These are phyloP conservation scores for Botryosphaeria dothidea DNA, from an alignment of 2,329 filamentous ascomycete genomes.

Conservation along the genomic window DNA sequence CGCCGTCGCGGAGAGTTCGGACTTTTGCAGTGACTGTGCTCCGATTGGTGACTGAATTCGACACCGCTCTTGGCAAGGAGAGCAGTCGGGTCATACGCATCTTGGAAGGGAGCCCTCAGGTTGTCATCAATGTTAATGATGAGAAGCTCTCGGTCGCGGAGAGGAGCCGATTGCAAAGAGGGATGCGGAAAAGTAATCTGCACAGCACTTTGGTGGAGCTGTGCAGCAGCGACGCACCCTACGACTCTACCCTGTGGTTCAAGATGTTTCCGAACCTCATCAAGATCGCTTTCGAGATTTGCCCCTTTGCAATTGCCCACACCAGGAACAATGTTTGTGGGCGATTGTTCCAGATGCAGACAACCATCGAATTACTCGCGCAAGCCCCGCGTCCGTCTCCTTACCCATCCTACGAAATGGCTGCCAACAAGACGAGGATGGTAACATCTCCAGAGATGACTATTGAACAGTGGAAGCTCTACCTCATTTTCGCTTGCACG, in stretches of 20 bases:
- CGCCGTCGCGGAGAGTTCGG: constrained; percentile 86
- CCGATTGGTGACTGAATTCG: constrained; percentile 89
- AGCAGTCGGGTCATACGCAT: constrained; percentile 85
- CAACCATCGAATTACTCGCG: constrained; percentile 74
- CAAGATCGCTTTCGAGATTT: constrained; percentile 84
- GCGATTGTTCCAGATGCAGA: constrained; percentile 89
- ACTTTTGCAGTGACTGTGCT: constrained; percentile 90
- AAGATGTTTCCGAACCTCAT: constrained; percentile 97
- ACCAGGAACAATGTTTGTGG: constrained; percentile 92
- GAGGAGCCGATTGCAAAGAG: constrained; percentile 85
- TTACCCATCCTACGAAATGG: constrained; percentile 62
- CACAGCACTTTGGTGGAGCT: constrained; percentile 88
- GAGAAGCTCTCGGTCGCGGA: constrained; percentile 91
- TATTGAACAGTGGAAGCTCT: constrained; percentile 97
- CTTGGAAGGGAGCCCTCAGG: constrained; percentile 82
- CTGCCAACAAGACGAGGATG: constrained; percentile 58
- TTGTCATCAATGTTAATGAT: constrained; percentile 89
- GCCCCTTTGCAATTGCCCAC: constrained; percentile 86
- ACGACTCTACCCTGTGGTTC: constrained; percentile 94
- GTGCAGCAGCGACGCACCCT: constrained; percentile 91
- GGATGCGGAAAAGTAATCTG: constrained; percentile 79
- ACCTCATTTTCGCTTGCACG: constrained; percentile 95
- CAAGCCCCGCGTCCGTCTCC: constrained; percentile 58
- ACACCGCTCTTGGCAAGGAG: constrained; percentile 80
- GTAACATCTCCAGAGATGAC: constrained; percentile 78